Evolutionary conservation across 2,329 filamentous ascomycete species (phyloP), one percentile per base, ranked within the genome.

Genomic region (Bretziella fagacearum): DNA sequence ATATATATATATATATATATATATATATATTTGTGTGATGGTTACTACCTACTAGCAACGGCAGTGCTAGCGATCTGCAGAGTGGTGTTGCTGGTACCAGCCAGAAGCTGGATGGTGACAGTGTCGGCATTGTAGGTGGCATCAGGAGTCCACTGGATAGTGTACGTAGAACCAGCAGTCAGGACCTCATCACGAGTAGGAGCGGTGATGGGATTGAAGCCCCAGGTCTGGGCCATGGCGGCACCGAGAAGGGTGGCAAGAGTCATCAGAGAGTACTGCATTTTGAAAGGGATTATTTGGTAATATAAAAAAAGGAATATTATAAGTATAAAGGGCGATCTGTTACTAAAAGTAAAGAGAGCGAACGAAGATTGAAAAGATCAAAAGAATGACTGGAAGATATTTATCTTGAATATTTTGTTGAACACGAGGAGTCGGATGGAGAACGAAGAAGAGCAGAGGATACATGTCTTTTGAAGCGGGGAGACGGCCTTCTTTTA

Each of bases 51-150:
- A 78, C 74, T 56, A 51, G 64, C 68, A 56, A 80, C 26, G n/a
- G 26, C 47, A 32, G 32, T 40, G 11, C 29, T 11, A 20, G 44
- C 17, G 13, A 50, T 17, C 30, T 62, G 56, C 52, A 74, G 70
- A 43, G 59, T 63, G 51, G 52, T 48, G 53, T 65, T 62, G 51
- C 59, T 58, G 3, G 58, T 54, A 54, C 75, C 76, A 50, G 71
- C 70, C 48, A 79, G 62, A 51, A 79, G 67, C 55, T 60, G 56
- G 58, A 80, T 69, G 53, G 63, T 64, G 56, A 77, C 61, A 50
- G 62, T 63, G 36, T 62, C 58, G 51, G 62, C 64, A 36, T 58
- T 58, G 60, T 65, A 66, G 45, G 60, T 56, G 48, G 61, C 58
- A 44, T 62, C 58, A 23, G 60, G 53, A 10, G 53, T 39, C 75